These are phyloP conservation scores for Penicillium daleae DNA, from an alignment of 495 filamentous ascomycete species.

Conservation along the genomic window DNA sequence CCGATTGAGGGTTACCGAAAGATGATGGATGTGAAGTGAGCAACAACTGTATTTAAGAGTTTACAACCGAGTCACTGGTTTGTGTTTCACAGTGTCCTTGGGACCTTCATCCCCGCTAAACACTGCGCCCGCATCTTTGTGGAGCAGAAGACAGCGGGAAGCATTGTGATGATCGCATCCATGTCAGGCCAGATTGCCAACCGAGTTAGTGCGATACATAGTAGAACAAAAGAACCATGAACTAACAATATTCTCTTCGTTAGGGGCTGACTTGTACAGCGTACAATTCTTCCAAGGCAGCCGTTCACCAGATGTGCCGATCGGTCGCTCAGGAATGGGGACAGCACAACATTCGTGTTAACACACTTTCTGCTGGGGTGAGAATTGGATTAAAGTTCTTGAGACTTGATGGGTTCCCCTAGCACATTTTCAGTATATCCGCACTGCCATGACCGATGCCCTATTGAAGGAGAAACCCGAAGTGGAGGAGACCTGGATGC, in stretches of 20 bases:
- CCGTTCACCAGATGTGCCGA: constrained; percentile 65
- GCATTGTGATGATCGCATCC: constrained; percentile 72
- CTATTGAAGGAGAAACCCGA: constrained; percentile 62
- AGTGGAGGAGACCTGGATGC: constrained; percentile 44
- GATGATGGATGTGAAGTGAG: constrained; percentile 68
- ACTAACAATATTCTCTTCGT: background rate
- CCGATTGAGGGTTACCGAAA: constrained; percentile 60
- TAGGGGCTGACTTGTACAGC: constrained; percentile 63
- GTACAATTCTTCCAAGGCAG: constrained; percentile 71
- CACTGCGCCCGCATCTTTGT: constrained; percentile 71
- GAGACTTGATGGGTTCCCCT: constrained; percentile 22
- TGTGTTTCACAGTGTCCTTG: constrained; percentile 54
- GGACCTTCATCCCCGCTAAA: constrained; percentile 72
- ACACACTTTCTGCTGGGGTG: constrained; percentile 52
- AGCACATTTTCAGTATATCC: constrained; percentile 34
- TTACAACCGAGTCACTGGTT: background rate
- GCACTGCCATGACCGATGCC: constrained; percentile 44
- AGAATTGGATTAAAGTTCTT: background rate
- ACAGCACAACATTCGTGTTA: constrained; percentile 39
- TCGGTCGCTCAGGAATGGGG: constrained; percentile 71
- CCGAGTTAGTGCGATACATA: constrained; percentile 35
- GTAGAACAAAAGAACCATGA: background rate
- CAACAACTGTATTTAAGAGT: too few species aligned
- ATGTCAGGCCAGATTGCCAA: constrained; percentile 84
- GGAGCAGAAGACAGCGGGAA: constrained; percentile 53